These are phyloP conservation scores for Xylariales sp. DNA, from an alignment of 2,329 filamentous ascomycete species.

Conservation along the genomic window DNA sequence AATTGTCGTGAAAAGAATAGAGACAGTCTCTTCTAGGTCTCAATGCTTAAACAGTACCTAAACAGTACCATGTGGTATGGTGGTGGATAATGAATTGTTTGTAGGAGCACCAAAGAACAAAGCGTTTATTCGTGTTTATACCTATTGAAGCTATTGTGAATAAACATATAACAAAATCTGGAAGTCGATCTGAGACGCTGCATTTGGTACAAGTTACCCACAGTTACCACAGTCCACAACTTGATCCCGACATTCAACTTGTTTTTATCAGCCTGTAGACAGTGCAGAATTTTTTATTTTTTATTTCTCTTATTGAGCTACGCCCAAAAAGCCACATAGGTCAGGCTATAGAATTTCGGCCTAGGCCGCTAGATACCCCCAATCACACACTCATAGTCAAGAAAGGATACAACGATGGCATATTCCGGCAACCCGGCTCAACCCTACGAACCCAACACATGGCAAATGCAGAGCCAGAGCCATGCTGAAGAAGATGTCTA, in stretches of 20 bases:
- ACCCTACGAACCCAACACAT: background rate
- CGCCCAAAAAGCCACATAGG: background rate
- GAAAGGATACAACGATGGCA: slow-evolving; percentile 5
- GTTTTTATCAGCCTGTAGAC: background rate
- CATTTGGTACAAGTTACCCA: background rate
- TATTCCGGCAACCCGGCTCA: background rate
- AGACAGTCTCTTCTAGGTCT: background rate
- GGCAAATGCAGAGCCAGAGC: background rate
- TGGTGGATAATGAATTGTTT: background rate
- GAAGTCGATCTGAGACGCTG: background rate
- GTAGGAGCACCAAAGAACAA: background rate
- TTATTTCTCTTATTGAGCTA: background rate
- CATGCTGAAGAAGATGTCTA: slow-evolving; percentile 2
- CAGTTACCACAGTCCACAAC: background rate
- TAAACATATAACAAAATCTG: background rate
- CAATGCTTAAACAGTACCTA: background rate
- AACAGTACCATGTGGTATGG: background rate
- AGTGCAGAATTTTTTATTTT: background rate
- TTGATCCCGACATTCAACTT: background rate
- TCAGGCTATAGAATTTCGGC: background rate
- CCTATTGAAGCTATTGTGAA: background rate
- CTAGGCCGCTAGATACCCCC: no score
- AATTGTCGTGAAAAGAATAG: background rate
- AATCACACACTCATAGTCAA: background rate
- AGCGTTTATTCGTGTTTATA: slow-evolving; percentile 10